phyloP scores from a whole-genome alignment of 352 stramenopile genomes.

The Phytopythium mirpurense region DNA sequence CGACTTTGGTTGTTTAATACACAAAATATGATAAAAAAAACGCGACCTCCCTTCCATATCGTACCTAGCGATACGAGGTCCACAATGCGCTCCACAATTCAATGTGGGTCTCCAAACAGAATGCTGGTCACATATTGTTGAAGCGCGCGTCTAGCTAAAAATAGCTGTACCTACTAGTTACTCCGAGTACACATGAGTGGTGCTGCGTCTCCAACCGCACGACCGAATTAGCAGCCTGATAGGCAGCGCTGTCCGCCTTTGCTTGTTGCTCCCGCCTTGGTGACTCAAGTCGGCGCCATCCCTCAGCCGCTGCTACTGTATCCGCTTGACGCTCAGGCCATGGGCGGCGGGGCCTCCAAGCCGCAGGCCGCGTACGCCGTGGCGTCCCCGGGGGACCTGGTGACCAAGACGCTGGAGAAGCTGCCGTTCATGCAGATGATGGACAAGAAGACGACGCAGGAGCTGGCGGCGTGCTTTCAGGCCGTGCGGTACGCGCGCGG shows the following conservation, averaged over 20 bases:
- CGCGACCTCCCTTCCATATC: neutral
- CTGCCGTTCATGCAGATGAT: constrained; percentile 66
- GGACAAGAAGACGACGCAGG: constrained; percentile 38
- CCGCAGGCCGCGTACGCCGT: constrained; percentile 4
- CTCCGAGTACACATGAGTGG: neutral
- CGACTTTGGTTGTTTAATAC: neutral
- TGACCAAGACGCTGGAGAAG: constrained; percentile 42
- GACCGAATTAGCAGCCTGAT: too few relatives aligned
- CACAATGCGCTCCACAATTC: neutral
- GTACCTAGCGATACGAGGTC: neutral
- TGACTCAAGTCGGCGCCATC: too few relatives aligned
- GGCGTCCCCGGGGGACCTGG: constrained; percentile 13
- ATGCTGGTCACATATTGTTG: neutral
- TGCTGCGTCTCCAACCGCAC: too few relatives aligned
- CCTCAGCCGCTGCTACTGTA: too few relatives aligned
- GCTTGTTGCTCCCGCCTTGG: too few relatives aligned
- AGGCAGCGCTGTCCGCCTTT: too few relatives aligned
- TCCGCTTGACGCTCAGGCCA: constrained; percentile 1
- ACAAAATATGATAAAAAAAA: neutral
- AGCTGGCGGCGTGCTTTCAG: constrained; percentile 58
- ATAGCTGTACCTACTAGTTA: too few relatives aligned
- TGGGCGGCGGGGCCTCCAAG: constrained; percentile 11
- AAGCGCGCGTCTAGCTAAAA: neutral
- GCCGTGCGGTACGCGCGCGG: constrained; percentile 37
- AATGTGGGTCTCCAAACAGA: neutral